phyloP scores from a whole-genome alignment of 2,329 filamentous ascomycete genomes.

The Pseudogymnoascus sp. region DNA sequence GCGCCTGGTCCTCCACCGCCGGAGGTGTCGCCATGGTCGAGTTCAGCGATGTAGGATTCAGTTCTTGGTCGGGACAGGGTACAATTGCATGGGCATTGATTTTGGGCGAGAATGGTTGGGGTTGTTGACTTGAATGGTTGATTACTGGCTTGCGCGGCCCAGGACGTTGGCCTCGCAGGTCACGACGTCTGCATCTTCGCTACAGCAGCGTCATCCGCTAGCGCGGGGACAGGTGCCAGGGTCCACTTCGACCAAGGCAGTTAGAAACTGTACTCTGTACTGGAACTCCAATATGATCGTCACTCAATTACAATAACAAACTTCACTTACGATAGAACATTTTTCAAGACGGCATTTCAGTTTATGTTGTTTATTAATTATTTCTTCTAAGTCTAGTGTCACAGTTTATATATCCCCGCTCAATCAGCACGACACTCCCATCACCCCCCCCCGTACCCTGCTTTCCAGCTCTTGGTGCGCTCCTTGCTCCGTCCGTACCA shows the following conservation, averaged over 20 bases:
- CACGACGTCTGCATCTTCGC: constrained; percentile 8
- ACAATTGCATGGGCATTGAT: neutral
- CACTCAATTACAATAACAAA: neutral
- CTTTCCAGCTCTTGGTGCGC: constrained; percentile 28
- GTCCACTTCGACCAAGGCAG: constrained; percentile 1
- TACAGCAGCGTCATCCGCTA: constrained; percentile 8
- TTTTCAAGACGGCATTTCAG: neutral
- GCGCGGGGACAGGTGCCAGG: neutral
- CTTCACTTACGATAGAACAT: neutral
- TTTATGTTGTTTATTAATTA: constrained; percentile 1
- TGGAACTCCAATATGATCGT: neutral
- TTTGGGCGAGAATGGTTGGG: neutral
- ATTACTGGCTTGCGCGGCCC: constrained; percentile 4
- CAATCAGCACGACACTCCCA: neutral
- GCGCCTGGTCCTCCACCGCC: constrained; percentile 72
- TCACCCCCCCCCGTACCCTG: constrained; percentile 11
- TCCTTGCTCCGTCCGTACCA: constrained; percentile 8
- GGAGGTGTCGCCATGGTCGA: constrained; percentile 46
- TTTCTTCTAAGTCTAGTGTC: neutral
- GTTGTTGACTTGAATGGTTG: neutral
- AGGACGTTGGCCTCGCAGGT: constrained; percentile 8
- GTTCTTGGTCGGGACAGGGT: neutral
- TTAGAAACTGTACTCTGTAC: neutral
- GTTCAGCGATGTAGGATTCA: constrained; percentile 7
- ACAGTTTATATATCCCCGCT: neutral